A percentile compares a stretch with the other conserved stretches of the same genome.
These are phyloP conservation scores for Leishmania lainsoni DNA, from an alignment of 208 protist species.

Conservation along the genomic window DNA sequence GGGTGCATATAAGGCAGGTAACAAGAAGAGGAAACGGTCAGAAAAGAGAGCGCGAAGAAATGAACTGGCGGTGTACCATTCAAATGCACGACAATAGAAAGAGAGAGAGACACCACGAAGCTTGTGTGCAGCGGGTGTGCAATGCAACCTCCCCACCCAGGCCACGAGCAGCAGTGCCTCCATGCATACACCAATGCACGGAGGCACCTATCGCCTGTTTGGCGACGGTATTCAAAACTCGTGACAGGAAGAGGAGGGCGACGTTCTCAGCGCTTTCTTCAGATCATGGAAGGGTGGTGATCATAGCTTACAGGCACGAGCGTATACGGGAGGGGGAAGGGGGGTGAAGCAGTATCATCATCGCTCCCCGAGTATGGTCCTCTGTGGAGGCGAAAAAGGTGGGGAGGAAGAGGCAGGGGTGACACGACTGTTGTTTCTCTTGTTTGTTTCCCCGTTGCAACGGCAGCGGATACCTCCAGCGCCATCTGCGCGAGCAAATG, in stretches of 20 bases:
- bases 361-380: neutral
- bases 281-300: neutral
- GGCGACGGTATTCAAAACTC: too few species aligned
- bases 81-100: neutral
- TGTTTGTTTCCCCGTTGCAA: neutral
- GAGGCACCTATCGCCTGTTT: too few species aligned
- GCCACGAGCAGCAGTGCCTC: neutral
- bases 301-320: neutral
- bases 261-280: neutral
- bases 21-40: neutral
- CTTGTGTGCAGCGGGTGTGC: neutral
- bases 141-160: neutral
- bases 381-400: neutral
- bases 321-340: neutral
- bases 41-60: neutral
- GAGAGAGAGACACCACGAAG: neutral
- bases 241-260: too few species aligned
- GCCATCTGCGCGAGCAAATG: neutral
- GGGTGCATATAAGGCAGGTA: neutral
- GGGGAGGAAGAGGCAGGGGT: neutral
- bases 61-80: neutral
- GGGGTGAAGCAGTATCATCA: neutral
- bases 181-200: neutral
- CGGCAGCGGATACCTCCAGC: neutral
- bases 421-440: too few species aligned